Evolutionary conservation across 1,139 yeast species (phyloP), one percentile per base, ranked within the genome.

Genomic region (Sugiyamaella paludigena): DNA sequence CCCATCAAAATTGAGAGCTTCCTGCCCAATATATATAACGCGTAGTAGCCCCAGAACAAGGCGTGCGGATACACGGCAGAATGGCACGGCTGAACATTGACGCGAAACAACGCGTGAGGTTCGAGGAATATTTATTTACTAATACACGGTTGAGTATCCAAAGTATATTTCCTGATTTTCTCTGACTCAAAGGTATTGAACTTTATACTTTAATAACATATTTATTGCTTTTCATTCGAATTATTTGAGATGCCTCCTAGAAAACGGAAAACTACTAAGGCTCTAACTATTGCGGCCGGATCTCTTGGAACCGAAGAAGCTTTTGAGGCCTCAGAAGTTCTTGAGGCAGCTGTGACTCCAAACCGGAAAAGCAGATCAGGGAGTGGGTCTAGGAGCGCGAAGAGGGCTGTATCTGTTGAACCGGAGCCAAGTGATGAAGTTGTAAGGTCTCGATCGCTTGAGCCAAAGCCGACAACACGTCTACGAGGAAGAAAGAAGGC

Each of bases 401-500:
- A 12, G 34, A 31, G 34, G 34, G 34, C 34, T 4, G 15, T n/a
- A 6, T 31, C 34, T 5, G 13, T n/a, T 13, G 15, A n/a, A 6
- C 13, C 34, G 5, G 13, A 12, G 15, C 34, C 12, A n/a, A 12
- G 34, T 31, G 12, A 3, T 4, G 5, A 3, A 31, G 5, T 13
- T 31, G 6, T 6, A 31, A 31, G 34, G 6, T 12, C 24, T 31
- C 28, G 15, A 16, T 24, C 24, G 10, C 29, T 33, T 32, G 28
- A 29, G 11, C 12, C 24, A 24, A 16, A 36, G 3, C 10, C 9
- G 15, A 33, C 27, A 30, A 16, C 45, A 1, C 45, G 40, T 5
- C 35, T 35, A 28, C 29, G 42, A 36, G 40, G 42, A 43, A 36
- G 41, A 19, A 43, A 31, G 11, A 36, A 36, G 40, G 15, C 40